Conservation (phyloP, 1,284 basidiomycete species). For the Ustilago bromivora region DNA sequence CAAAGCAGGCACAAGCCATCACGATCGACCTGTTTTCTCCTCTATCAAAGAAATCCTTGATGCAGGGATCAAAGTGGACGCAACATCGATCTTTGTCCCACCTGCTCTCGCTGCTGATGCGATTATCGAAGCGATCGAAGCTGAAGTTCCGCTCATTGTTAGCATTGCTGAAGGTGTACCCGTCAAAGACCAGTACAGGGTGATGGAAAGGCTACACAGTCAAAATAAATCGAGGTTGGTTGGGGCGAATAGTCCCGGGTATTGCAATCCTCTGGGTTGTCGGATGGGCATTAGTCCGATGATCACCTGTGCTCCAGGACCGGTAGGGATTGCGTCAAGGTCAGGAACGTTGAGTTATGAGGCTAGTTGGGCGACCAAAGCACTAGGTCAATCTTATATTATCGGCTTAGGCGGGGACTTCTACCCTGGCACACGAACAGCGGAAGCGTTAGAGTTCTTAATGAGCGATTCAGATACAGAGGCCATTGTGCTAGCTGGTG, state of each 20-base stretch:
- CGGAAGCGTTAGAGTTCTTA: slow-evolving; percentile 59
- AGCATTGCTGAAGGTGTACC: slow-evolving; percentile 60
- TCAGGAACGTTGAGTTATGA: slow-evolving; percentile 66
- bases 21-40: slow-evolving; percentile 51
- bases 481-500: slow-evolving; percentile 56
- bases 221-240: slow-evolving; percentile 52
- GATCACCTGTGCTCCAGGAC: slow-evolving; percentile 40
- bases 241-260: slow-evolving; percentile 59
- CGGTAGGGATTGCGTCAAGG: slow-evolving; percentile 54
- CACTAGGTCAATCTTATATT: slow-evolving; percentile 52
- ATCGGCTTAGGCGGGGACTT: slow-evolving; percentile 61
- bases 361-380: slow-evolving; percentile 47
- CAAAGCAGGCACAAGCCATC: slow-evolving; percentile 49
- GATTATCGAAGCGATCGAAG: slow-evolving; percentile 58
- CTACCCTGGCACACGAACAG: slow-evolving; percentile 64
- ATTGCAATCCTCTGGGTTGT: slow-evolving; percentile 56
- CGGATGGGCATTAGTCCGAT: slow-evolving; percentile 54
- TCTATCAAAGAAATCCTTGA: slow-evolving; percentile 40
- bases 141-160: slow-evolving; percentile 58
- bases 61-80: slow-evolving; percentile 39
- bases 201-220: slow-evolving; percentile 55
- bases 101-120: slow-evolving; percentile 54
- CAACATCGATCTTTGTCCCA: slow-evolving; percentile 59
- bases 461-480: slow-evolving; percentile 37
- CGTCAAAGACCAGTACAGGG: slow-evolving; percentile 52